A percentile compares a stretch with the other conserved stretches of the same genome.
phyloP scores from a whole-genome alignment of 2,329 filamentous ascomycete genomes.

The Gyromitra esculenta region DNA sequence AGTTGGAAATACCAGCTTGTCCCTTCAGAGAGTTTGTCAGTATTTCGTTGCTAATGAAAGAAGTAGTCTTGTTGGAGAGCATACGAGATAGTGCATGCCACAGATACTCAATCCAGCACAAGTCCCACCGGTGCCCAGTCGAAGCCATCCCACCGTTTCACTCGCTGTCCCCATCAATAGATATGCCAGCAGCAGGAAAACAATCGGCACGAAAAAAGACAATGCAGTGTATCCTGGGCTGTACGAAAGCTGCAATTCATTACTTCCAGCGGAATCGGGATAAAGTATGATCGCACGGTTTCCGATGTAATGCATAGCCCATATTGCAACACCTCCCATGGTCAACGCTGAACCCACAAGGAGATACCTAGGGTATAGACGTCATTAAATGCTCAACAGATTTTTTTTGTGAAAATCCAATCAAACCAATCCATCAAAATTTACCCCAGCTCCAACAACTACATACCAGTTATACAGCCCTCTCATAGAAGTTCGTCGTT shows the following conservation, averaged over 20 bases:
- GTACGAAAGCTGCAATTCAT: slow-evolving; percentile 76
- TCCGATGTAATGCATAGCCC: slow-evolving; percentile 79
- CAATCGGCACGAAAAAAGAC: slow-evolving; percentile 81
- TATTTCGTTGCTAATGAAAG: not conserved
- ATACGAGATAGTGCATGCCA: slow-evolving; percentile 54
- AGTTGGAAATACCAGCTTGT: slow-evolving; percentile 84
- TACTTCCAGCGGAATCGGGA: slow-evolving; percentile 64
- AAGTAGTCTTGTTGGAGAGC: slow-evolving; percentile 1
- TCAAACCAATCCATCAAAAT: slow-evolving; percentile 4
- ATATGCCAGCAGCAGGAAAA: slow-evolving; percentile 78
- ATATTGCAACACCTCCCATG: slow-evolving; percentile 75
- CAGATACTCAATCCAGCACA: slow-evolving; percentile 70
- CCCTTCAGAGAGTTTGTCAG: slow-evolving; percentile 62
- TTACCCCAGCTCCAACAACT: slow-evolving; percentile 12
- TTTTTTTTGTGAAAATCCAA: not conserved
- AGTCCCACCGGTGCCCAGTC: slow-evolving; percentile 71
- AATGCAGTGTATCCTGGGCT: slow-evolving; percentile 75
- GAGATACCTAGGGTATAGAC: slow-evolving; percentile 65
- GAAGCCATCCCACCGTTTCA: slow-evolving; percentile 68
- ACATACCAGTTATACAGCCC: slow-evolving; percentile 74
- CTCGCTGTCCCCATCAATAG: slow-evolving; percentile 70
- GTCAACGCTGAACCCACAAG: slow-evolving; percentile 72
- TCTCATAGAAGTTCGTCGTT: slow-evolving; percentile 75
- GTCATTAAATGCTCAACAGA: not conserved
- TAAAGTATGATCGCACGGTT: slow-evolving; percentile 80